Evolutionary conservation across 2,329 filamentous ascomycete species (phyloP).

Genomic region (Trichoderma sp.): DNA sequence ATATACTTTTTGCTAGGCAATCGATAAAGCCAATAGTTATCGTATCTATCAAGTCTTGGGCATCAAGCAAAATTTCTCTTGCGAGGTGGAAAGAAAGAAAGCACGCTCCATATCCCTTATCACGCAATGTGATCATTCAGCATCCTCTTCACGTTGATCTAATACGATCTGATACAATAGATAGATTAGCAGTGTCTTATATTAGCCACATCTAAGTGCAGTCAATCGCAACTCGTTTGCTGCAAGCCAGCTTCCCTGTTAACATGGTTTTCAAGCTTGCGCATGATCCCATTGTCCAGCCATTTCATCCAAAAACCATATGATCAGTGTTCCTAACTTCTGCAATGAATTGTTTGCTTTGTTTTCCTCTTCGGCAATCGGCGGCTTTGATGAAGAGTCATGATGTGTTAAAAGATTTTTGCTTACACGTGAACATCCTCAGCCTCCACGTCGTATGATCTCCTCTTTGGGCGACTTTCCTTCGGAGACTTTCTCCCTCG

Average conservation of each 20-base stretch:
- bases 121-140: not conserved
- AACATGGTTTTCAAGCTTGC: not conserved
- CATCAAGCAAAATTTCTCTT: not conserved
- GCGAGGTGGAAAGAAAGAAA: not conserved
- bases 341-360: not conserved
- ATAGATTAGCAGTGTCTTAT: not conserved
- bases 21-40: not conserved
- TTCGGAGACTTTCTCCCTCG: not conserved
- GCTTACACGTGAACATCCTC: slow-evolving; percentile 3
- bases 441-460: slow-evolving; percentile 15
- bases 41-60: not conserved
- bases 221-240: not conserved
- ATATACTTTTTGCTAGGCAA: not conserved
- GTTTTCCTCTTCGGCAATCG: not conserved
- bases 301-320: not conserved
- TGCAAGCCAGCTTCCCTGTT: not conserved
- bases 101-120: not conserved
- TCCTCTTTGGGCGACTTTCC: slow-evolving; percentile 3
- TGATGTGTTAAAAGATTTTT: not conserved
- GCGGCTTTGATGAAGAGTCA: not conserved
- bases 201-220: not conserved
- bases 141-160: not conserved
- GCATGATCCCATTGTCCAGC: not conserved
- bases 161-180: accelerated
- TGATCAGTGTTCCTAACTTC: not conserved